Evolutionary conservation across 1,139 yeast genomes (phyloP), one percentile per base, ranked within the genome.

Genomic region (Magnusiomyces tetraspermus): DNA sequence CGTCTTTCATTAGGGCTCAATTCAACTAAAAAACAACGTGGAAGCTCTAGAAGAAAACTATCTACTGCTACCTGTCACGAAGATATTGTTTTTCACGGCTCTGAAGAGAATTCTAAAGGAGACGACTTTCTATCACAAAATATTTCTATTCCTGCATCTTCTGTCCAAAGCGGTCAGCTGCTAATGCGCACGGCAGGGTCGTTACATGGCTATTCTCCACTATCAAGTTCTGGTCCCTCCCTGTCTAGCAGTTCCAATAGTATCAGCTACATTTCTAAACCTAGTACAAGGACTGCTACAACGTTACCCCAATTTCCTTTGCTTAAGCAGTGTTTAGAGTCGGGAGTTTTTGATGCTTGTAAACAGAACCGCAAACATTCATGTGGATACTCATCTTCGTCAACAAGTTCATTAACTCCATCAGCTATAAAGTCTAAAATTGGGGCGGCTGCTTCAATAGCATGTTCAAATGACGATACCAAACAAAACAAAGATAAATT

Each of bases 1-100:
- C 24, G 42, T 6, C 53, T 52, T 24, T 60, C 61, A 1, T 51
- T 58, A 1, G 49, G 51, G 2, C 30, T 19, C 13, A 17, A 24
- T 26, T 33, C 36, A 22, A 28, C 33, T 2, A 48, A 52, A 31
- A 44, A 47, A 24, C 47, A 38, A 19, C 17, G 21, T 6, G 24
- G 5, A 19, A n/a, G 42, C 21, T 8, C 42, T 19, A 22, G 21
- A 5, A 38, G 42, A 38, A 38, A 24, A 38, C n/a, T 21, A 6
- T 38, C 42, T 6, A 22, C 46, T 15, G n/a, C 46, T 2, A 15
- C 37, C 2, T 43, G 13, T 26, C 33, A 43, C 36, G 46, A 43
- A 6, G 46, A 28, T 19, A 11, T 43, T 28, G 19, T 43, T 22
- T 43, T 43, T 19, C 46, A 43, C 46, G 21, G 23, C 8, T 26